Percentiles rank a stretch among this genome's conserved stretches.
Conservation (phyloP, 2,329 filamentous ascomycete species). For the Epichloe aotearoae region DNA sequence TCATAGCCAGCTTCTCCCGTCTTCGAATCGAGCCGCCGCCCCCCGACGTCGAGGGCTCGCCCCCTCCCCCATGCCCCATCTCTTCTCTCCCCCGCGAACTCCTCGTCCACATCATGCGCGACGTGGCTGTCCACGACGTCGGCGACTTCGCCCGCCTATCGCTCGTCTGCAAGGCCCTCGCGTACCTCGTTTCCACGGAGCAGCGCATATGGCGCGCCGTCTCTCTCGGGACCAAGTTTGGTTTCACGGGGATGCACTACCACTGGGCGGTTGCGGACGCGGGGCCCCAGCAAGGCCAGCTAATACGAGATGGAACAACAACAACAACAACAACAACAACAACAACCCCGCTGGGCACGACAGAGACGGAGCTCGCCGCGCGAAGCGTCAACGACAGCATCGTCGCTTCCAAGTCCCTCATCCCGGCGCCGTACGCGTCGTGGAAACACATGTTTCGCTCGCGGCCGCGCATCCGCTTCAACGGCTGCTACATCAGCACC, state of each 20-base stretch:
- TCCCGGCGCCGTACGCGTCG: conserved; percentile 31
- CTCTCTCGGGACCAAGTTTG: conserved; percentile 56
- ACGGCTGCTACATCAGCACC: conserved; percentile 91
- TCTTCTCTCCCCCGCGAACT: conserved; percentile 76
- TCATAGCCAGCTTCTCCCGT: conserved; percentile 63
- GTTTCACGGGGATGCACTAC: conserved; percentile 76
- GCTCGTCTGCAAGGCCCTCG: conserved; percentile 74
- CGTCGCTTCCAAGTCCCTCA: conserved; percentile 27
- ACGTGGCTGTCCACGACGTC: conserved; percentile 62
- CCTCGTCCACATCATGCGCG: conserved; percentile 61
- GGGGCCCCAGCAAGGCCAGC: conserved; percentile 12
- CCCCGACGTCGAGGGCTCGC: conserved; percentile 59
- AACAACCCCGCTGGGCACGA: conserved; percentile 18
- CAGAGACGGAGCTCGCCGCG: conserved; percentile 25
- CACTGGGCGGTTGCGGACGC: conserved; percentile 49
- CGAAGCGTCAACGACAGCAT: conserved; percentile 20
- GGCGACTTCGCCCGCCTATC: conserved; percentile 63
- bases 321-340: conserved; percentile 4
- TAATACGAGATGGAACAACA: conserved; percentile 15
- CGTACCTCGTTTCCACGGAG: conserved; percentile 73
- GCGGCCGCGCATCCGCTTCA: conserved; percentile 81
- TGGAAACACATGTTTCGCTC: conserved; percentile 64
- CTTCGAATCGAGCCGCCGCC: conserved; percentile 55
- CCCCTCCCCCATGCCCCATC: conserved; percentile 65
- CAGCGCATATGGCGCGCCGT: conserved; percentile 76